Conservation (phyloP, 2,329 filamentous ascomycete genomes). For the Aspergillus bombycis region DNA sequence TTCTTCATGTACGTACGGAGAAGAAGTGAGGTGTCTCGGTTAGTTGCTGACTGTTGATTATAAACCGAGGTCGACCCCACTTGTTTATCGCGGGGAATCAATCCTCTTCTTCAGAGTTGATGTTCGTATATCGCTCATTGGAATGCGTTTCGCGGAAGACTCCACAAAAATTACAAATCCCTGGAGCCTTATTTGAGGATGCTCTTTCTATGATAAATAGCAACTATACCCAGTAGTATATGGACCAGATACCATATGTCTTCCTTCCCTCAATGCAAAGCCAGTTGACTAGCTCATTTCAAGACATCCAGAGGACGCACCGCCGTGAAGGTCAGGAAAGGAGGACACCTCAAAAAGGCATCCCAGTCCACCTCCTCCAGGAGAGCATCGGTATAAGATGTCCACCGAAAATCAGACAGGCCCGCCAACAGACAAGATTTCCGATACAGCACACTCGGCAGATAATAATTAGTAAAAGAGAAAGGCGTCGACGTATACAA, state of each 20-base stretch:
- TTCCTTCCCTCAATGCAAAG: neutral
- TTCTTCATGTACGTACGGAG: neutral
- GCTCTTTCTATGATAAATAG: neutral
- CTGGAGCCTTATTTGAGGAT: neutral
- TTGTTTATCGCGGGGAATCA: neutral
- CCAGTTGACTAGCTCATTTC: neutral
- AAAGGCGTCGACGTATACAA: neutral
- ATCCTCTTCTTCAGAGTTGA: neutral
- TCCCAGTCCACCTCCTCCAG: neutral
- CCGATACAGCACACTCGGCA: neutral
- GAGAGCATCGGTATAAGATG: neutral
- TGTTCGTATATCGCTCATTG: neutral
- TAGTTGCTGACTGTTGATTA: neutral
- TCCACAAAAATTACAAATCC: neutral
- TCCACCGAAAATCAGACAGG: neutral
- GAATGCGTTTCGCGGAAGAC: neutral
- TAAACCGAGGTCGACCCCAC: neutral
- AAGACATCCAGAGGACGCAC: neutral
- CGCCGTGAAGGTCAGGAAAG: neutral
- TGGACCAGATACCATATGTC: neutral
- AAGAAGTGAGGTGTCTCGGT: neutral
- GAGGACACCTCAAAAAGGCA: neutral
- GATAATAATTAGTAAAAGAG: neutral
- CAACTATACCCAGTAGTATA: neutral
- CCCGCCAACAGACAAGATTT: neutral